Base-by-base conservation (phyloP, 441 rosid species). In the Brassica hybrid region DNA sequence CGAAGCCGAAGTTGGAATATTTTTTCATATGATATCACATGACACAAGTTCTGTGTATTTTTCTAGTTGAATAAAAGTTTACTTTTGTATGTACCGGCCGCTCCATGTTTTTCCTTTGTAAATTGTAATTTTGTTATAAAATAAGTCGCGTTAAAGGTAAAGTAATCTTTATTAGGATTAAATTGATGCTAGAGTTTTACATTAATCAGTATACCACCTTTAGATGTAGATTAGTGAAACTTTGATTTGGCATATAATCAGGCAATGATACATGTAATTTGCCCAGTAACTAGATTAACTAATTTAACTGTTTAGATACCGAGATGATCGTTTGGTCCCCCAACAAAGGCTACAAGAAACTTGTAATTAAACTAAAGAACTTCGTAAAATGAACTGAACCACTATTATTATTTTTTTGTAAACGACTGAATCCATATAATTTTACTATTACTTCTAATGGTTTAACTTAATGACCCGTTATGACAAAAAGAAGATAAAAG, bases 261-360 rank as follows among this genome's bases (percentile, higher is more conserved):
- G 43, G 18, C 19, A 19, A 25, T 60, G 67, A 61, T 70, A 64
- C 76, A 71, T 65, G 67, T 43, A 71, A 59, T 59, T 52, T 25
- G 63, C 63, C 65, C 65, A 14, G 21, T 71, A 71, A 65, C 67
- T 3, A 63, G 17, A 69, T 59, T 56, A 57, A 54, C 74, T 32
- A 36, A 54, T 25, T 71, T 64, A 66, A 65, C 30, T 60, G 41
- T 71, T 79, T 79, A 80, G 80, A 74, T 80, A 79, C 80, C 85
- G 78, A 84, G 80, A 85, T 78, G 74, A 56, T 69, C 75, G 43
- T 70, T 62, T 80, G 73, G 34, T 76, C 62, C 67, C 63, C 72
- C 80, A 61, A 74, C 70, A 54, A 71, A 67, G 76, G 36, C 76
- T 67, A 75, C 79, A 78, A 60, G 68, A 71, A 66, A 27, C 18